A percentile compares a stretch with the other conserved stretches of the same genome.
These are phyloP conservation scores for Zygoascus meyerae DNA, from an alignment of 1,139 yeast species.

Conservation along the genomic window DNA sequence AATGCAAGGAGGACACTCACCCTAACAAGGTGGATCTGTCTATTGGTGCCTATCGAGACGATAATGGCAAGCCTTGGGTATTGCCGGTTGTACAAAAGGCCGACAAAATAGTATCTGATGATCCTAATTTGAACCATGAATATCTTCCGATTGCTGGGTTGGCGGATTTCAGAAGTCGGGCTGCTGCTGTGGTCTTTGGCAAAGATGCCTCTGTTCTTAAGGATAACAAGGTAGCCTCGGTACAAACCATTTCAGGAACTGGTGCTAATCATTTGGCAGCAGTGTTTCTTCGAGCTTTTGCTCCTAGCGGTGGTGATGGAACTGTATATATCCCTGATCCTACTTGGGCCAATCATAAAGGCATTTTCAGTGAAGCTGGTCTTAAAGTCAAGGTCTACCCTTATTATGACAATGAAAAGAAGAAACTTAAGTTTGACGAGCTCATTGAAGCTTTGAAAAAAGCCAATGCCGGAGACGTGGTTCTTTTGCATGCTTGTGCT, in stretches of 20 bases:
- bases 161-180: constrained; percentile 60
- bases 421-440: constrained; percentile 53
- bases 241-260: constrained; percentile 90
- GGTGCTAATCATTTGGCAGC: constrained; percentile 93
- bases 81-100: constrained; percentile 71
- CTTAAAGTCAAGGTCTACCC: constrained; percentile 64
- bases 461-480: constrained; percentile 40
- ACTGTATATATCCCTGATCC: constrained; percentile 77
- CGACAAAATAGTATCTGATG: constrained; percentile 50
- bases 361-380: constrained; percentile 67
- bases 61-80: constrained; percentile 79
- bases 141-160: constrained; percentile 81
- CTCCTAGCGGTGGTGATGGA: constrained; percentile 37
- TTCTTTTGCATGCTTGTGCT: constrained; percentile 87
- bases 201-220: constrained; percentile 53
- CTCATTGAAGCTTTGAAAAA: constrained; percentile 30
- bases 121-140: constrained; percentile 78
- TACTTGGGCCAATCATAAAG: constrained; percentile 95
- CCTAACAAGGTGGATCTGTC: constrained; percentile 71
- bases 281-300: constrained; percentile 52
- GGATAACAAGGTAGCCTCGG: constrained; percentile 51
- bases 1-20: constrained; percentile 51
- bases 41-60: constrained; percentile 90
- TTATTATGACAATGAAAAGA: constrained; percentile 65
- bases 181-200: constrained; percentile 80